Conservation (phyloP, 495 filamentous ascomycete species). For the Daldinia bambusicola region DNA sequence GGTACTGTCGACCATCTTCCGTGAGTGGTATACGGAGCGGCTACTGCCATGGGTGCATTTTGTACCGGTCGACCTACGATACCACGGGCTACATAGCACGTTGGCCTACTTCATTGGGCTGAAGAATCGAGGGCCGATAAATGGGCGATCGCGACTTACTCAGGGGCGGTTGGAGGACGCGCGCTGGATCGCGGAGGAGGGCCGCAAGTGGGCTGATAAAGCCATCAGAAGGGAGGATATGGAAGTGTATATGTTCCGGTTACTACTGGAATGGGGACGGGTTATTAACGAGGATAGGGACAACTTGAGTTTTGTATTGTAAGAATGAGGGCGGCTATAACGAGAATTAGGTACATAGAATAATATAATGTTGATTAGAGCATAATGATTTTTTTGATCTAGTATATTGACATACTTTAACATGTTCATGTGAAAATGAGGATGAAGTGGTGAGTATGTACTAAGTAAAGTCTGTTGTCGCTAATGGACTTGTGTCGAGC, state of each 20-base stretch:
- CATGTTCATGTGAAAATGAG: no score
- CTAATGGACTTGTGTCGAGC: no score
- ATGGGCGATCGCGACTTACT: conserved; percentile 58
- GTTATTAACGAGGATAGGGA: conserved; percentile 71
- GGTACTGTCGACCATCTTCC: conserved; percentile 72
- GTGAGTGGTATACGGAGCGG: conserved; percentile 79
- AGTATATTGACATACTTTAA: no score
- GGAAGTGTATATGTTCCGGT: conserved; percentile 82
- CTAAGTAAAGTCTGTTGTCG: no score
- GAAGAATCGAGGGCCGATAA: conserved; percentile 51
- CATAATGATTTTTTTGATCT: background rate
- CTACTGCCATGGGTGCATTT: conserved; percentile 81
- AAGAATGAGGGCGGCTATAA: conserved; percentile 5
- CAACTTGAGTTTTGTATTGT: conserved; percentile 61
- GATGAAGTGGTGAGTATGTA: no score
- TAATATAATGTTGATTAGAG: background rate
- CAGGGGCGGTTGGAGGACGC: conserved; percentile 52
- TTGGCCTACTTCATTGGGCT: conserved; percentile 69
- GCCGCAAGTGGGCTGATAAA: conserved; percentile 69
- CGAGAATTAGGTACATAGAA: background rate
- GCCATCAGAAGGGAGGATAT: conserved; percentile 81
- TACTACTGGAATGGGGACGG: conserved; percentile 80
- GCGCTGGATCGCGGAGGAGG: conserved; percentile 72
- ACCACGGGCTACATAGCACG: conserved; percentile 71
- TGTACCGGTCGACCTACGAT: conserved; percentile 76